These are phyloP conservation scores for Suillus plorans DNA, from an alignment of 768 basidiomycete genomes.

Conservation along the genomic window DNA sequence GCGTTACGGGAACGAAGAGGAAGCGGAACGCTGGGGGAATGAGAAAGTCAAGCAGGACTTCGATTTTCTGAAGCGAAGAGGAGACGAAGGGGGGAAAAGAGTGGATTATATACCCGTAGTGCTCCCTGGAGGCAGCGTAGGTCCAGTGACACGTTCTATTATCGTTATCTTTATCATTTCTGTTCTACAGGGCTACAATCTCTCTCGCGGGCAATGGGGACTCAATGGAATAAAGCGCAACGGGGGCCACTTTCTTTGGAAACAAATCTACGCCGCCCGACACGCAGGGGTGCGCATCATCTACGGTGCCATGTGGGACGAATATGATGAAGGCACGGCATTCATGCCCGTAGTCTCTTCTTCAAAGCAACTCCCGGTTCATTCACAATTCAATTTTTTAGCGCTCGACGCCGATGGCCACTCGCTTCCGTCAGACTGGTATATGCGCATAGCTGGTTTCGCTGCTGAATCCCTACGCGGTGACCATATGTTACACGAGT, in stretches of 20 bases:
- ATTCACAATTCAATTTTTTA: neutral
- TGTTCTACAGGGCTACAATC: neutral
- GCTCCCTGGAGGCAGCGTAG: neutral
- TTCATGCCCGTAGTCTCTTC: neutral
- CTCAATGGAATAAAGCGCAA: neutral
- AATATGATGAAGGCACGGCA: neutral
- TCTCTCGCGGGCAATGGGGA: neutral
- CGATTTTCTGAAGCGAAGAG: neutral
- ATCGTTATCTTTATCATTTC: neutral
- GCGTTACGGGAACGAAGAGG: neutral
- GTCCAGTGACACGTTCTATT: neutral
- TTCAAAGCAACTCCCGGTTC: neutral
- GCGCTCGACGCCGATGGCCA: neutral
- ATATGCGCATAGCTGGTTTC: neutral
- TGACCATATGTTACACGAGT: neutral
- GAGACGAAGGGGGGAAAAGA: neutral
- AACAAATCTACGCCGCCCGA: neutral
- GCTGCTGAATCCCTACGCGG: neutral
- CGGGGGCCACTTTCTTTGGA: neutral
- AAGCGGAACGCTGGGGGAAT: neutral
- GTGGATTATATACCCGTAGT: neutral
- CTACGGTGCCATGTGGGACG: neutral
- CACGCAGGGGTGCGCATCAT: neutral
- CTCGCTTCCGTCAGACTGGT: neutral
- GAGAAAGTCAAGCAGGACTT: neutral